Conservation (phyloP, 1,284 basidiomycete species). For the Cronartium quercuum region DNA sequence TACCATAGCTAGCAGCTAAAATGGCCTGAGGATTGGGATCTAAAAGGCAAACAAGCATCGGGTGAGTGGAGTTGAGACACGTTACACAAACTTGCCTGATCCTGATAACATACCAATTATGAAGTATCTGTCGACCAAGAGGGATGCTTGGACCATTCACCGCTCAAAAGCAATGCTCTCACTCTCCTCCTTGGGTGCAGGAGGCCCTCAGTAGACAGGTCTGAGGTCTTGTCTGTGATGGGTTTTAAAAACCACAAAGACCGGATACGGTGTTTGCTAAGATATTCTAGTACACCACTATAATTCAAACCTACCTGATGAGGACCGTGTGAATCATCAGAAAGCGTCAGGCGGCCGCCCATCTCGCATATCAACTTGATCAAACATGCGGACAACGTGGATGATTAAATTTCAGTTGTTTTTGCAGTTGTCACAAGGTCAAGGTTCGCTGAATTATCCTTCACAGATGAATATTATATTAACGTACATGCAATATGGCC, state of each 20-base stretch:
- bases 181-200: slow-evolving; percentile 32
- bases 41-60: too few relatives aligned
- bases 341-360: slow-evolving; percentile 72
- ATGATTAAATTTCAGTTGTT: slow-evolving; percentile 25
- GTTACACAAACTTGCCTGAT: too few relatives aligned
- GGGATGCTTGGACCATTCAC: slow-evolving; percentile 29
- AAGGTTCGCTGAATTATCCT: not conserved
- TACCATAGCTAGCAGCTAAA: too few relatives aligned
- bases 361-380: slow-evolving; percentile 62
- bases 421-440: slow-evolving; percentile 26
- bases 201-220: not conserved
- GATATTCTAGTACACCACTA: slow-evolving; percentile 61
- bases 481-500: slow-evolving; percentile 68
- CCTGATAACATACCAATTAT: too few relatives aligned
- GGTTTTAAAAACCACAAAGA: slow-evolving; percentile 63
- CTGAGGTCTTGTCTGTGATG: not conserved
- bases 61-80: too few relatives aligned
- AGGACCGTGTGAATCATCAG: slow-evolving; percentile 92
- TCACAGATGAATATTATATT: not conserved
- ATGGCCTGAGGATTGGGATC: too few relatives aligned
- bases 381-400: not conserved
- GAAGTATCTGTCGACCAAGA: slow-evolving; percentile 32
- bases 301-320: slow-evolving; percentile 85
- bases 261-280: slow-evolving; percentile 58
- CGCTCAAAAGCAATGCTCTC: slow-evolving; percentile 4